A percentile compares a stretch with the other conserved stretches of the same genome.
Conservation (phyloP, 495 filamentous ascomycete genomes). For the Platismatia glauca region DNA sequence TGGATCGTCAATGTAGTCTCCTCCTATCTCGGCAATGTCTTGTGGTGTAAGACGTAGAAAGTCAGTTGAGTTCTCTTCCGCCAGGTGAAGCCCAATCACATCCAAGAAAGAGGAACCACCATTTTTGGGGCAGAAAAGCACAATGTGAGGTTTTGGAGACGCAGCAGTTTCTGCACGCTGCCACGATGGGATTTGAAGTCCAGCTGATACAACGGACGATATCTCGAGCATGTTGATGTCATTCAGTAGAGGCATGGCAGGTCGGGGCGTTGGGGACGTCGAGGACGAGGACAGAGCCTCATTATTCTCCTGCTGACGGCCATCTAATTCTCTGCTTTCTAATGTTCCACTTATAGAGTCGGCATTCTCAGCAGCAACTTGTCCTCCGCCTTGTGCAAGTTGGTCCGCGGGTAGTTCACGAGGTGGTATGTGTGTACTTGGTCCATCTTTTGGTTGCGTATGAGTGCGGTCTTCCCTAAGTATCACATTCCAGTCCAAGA, state of each 20-base stretch:
- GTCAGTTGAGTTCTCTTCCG: slow-evolving; percentile 57
- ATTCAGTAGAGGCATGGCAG: background rate
- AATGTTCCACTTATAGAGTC: background rate
- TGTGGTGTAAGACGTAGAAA: slow-evolving; percentile 68
- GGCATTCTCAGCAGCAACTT: background rate
- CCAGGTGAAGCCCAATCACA: slow-evolving; percentile 48
- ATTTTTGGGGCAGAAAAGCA: slow-evolving; percentile 56
- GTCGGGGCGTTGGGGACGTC: too few species aligned
- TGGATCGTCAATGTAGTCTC: slow-evolving; percentile 59
- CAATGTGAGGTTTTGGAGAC: slow-evolving; percentile 52
- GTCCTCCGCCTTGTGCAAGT: background rate
- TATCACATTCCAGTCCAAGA: slow-evolving; percentile 31
- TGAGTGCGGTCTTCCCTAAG: slow-evolving; percentile 20
- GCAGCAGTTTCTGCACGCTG: slow-evolving; percentile 37
- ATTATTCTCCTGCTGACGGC: background rate
- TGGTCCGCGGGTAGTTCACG: background rate
- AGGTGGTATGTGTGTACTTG: background rate
- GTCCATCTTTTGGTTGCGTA: background rate
- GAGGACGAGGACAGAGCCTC: background rate
- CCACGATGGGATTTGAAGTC: slow-evolving; percentile 18
- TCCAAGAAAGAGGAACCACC: slow-evolving; percentile 51
- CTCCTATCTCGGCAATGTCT: slow-evolving; percentile 70
- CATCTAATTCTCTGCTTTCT: background rate
- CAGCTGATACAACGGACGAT: slow-evolving; percentile 18
- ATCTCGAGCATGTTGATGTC: slow-evolving; percentile 19